Conservation (phyloP, 2,329 filamentous ascomycete species). For the Ophiostoma sp. region DNA sequence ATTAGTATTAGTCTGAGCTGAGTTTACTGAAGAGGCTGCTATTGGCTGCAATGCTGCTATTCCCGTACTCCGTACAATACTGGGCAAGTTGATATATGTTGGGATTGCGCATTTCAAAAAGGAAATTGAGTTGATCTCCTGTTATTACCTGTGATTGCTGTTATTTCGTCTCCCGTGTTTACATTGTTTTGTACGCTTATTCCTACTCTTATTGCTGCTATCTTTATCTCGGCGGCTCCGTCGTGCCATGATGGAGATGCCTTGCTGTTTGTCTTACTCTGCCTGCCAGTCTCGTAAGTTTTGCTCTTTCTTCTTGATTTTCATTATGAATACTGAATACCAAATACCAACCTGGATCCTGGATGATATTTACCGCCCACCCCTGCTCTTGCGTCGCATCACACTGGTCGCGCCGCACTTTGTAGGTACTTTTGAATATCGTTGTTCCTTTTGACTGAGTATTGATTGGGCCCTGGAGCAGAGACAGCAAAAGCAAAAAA, state of each 20-base stretch:
- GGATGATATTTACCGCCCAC: background rate
- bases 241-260: background rate
- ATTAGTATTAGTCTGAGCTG: too few relatives aligned
- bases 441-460: too few relatives aligned
- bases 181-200: background rate
- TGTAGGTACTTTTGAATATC: background rate
- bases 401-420: background rate
- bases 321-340: too few relatives aligned
- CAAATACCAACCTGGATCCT: background rate
- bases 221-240: background rate
- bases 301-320: background rate
- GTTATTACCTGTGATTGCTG: background rate
- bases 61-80: background rate
- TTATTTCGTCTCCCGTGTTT: background rate
- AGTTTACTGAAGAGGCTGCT: too few relatives aligned
- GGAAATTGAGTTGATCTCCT: background rate
- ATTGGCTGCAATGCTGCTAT: background rate
- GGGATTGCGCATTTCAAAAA: background rate
- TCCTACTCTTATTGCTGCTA: background rate
- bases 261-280: background rate
- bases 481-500: too few relatives aligned
- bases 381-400: background rate
- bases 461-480: background rate
- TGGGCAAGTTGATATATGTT: background rate
- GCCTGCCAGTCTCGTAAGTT: background rate